Base-by-base conservation (phyloP, 805 yeast genomes). In the Candida ovalis region DNA sequence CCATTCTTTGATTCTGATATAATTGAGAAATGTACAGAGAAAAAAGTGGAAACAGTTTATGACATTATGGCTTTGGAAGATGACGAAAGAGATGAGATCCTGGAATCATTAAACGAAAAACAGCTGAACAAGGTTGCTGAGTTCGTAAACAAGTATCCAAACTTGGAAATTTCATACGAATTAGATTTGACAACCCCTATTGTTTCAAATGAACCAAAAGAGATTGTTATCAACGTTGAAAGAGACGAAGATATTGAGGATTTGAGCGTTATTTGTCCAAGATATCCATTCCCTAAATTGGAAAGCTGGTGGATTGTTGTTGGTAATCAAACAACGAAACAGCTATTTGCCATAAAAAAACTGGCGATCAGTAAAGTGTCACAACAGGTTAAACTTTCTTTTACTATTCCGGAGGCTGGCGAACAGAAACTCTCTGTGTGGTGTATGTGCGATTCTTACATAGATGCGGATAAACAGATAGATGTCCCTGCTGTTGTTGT, bases 401-500 rank as follows among this genome's bases (percentile, higher is more conserved):
- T 87, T 50, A 69, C 80, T 0, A 58, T 88, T 9, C 82, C 88
- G 0, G 73, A 68, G 3, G 63, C 77, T 3, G 97, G 96, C 0
- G 62, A 70, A 4, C 86, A 84, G 47, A 61, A 74, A 17, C 66
- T 91, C 23, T 78, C 82, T 0, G 69, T 89, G 1, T 91, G 96
- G 96, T 82, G 92, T 60, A 78, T 91, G 62, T 86, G 97, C 68
- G 97, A 91, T 59, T 84, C 96, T 0, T 92, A 91, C 58, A 60
- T 88, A n/a, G 98, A 91, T 61, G 95, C 90, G 2, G 99, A 92
- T 62, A 88, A 87, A 63, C 96, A 92, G 67, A 76, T 83, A 43
- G 78, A 74, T 23, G 60, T 83, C 3, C 71, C 75, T 3, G 81
- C 75, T 19, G 58, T 61, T 25, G 64, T 63, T 44, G 70, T 67